Conservation (phyloP, 2,329 filamentous ascomycete genomes). For the Malbranchea zuffiana region DNA sequence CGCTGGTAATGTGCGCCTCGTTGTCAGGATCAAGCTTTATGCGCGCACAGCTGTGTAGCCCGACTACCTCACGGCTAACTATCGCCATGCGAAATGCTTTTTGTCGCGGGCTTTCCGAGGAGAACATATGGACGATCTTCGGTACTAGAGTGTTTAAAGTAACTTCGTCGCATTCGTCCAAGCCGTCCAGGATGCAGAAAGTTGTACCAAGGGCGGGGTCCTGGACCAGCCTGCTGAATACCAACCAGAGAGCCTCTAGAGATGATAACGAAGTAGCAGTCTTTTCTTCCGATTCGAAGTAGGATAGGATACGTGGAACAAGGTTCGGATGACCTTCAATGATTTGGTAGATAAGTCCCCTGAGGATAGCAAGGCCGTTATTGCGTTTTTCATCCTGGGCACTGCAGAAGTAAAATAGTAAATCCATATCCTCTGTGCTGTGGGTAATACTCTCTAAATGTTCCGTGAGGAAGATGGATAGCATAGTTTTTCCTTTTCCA, state of each 20-base stretch:
- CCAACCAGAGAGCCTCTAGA: constrained; percentile 17
- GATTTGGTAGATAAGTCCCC: constrained; percentile 21
- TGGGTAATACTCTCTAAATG: constrained; percentile 15
- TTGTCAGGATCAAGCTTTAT: constrained; percentile 21
- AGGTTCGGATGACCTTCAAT: constrained; percentile 14
- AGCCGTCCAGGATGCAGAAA: constrained; percentile 22
- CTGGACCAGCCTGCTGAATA: constrained; percentile 15
- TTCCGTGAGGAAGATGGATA: constrained; percentile 22
- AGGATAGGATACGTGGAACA: constrained; percentile 11
- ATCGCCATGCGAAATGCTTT: constrained; percentile 12
- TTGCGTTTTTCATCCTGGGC: constrained; percentile 20
- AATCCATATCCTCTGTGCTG: background rate
- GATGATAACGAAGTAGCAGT: constrained; percentile 12
- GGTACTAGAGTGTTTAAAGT: constrained; percentile 10
- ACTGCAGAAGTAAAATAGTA: constrained; percentile 20
- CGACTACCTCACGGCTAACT: constrained; percentile 7
- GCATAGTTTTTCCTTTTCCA: constrained; percentile 26
- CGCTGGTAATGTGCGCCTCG: constrained; percentile 15
- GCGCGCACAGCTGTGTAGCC: constrained; percentile 4
- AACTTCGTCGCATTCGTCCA: constrained; percentile 21
- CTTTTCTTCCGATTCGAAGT: constrained; percentile 13
- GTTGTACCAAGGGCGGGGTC: constrained; percentile 12
- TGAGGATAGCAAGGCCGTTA: constrained; percentile 18
- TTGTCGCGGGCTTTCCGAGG: too few relatives aligned
- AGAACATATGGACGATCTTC: constrained; percentile 12